Base-by-base conservation (phyloP, 495 filamentous ascomycete genomes). In the Penicillium bialowiezense region DNA sequence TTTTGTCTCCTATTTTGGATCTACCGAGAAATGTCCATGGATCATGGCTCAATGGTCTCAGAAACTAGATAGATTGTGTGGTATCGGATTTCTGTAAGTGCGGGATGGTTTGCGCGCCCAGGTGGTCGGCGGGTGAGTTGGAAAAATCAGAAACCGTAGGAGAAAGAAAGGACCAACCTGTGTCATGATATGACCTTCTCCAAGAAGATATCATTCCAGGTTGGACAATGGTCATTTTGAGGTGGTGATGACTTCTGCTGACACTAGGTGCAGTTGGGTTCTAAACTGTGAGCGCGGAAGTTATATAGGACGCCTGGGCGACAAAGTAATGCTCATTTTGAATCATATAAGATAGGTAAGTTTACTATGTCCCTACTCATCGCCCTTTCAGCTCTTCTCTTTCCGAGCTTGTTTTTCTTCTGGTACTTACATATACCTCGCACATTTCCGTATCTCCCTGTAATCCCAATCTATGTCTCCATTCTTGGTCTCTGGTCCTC, bases 391-490 rank as follows among this genome's bases (percentile, higher is more conserved):
- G 23, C 18, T 51, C 20, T 6, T 63, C 29, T 41, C 58, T 18
- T 5, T 51, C 44, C 36, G 49, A 15, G 23, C 36, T 3, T 1
- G 54, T 8, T 63, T 15, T 36, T 63, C 42, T 54, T 52, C 33
- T 63, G 58, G 54, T 65, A 61, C 28, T 54, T 63, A 14, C 54
- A 53, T 2, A 28, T 61, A 15, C 60, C 62, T 24, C n/a, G 38
- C 13, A 48, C 48, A n/a, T 40, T 64, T 48, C 59, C 64, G 9
- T 61, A 55, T 35, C 62, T 69, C 28, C 65, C 65, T 18, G 59
- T 26, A 12, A 55, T 69, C 5, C 65, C 65, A 24, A 59, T 69
- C 31, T 69, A 67, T 24, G 65, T 69, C 28, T 67, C 65, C 6
- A 42, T 69, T 4, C 53, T 69, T 2, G 58, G 61, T 5, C 62